These are phyloP conservation scores for Pisolithus albus DNA, from an alignment of 768 basidiomycete genomes.

Conservation along the genomic window DNA sequence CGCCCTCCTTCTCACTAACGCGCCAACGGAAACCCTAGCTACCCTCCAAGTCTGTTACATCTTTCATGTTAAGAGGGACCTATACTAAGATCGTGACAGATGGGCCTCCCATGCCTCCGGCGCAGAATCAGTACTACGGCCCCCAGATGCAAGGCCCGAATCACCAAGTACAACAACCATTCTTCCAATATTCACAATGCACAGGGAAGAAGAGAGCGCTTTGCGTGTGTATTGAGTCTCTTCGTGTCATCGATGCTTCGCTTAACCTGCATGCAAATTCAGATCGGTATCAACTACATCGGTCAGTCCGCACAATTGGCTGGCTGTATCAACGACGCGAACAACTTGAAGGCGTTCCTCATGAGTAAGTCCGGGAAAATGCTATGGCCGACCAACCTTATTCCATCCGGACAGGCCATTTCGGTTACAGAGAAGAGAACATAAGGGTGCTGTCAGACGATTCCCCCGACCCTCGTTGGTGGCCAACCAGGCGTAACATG, in stretches of 20 bases:
- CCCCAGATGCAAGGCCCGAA: conserved; percentile 45
- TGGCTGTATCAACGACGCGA: conserved; percentile 91
- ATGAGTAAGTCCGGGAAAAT: conserved; percentile 38
- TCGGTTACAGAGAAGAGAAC: conserved; percentile 66
- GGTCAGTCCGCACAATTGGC: conserved; percentile 58
- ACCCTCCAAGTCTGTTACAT: conserved; percentile 3
- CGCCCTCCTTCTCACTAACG: not conserved
- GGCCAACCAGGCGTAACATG: conserved; percentile 80
- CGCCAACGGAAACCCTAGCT: conserved; percentile 3
- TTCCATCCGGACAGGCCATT: conserved; percentile 26
- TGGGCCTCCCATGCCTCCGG: conserved; percentile 47
- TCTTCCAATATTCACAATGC: conserved; percentile 87
- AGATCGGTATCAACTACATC: conserved; percentile 89
- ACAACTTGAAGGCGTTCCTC: conserved; percentile 75
- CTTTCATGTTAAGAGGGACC: not conserved
- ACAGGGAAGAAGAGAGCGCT: conserved; percentile 84
- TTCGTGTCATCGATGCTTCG: not conserved
- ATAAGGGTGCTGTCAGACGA: conserved; percentile 87
- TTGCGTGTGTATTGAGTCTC: conserved; percentile 45
- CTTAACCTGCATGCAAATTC: not conserved
- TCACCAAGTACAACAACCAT: conserved; percentile 47
- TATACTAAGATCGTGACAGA: not conserved
- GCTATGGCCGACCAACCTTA: not conserved
- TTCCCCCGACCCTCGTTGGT: conserved; percentile 47
- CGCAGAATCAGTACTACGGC: conserved; percentile 55